Conservation (phyloP, 805 yeast species). For the Starmerella vaccinii region DNA sequence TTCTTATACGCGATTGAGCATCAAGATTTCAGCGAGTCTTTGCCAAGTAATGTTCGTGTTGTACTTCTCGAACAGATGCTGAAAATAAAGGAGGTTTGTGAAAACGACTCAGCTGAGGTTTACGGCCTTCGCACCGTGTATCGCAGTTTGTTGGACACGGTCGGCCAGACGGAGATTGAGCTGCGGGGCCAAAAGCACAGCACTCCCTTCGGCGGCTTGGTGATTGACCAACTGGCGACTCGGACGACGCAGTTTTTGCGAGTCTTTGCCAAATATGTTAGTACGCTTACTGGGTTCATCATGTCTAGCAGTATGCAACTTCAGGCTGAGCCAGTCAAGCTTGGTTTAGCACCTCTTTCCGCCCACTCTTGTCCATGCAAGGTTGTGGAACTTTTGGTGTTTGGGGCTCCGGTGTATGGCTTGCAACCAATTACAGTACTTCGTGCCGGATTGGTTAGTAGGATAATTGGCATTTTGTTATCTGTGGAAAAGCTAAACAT, state of each 20-base stretch:
- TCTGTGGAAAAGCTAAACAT: neutral
- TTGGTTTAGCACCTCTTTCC: neutral
- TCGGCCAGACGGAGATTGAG: conserved; percentile 20
- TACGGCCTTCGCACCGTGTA: conserved; percentile 16
- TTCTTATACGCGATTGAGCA: conserved; percentile 11
- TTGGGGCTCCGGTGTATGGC: conserved; percentile 12
- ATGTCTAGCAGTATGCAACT: conserved; percentile 9
- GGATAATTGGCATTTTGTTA: conserved; percentile 7
- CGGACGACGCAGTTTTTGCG: conserved; percentile 22
- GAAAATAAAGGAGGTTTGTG: conserved; percentile 8
- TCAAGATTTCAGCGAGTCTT: conserved; percentile 11
- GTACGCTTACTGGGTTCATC: conserved; percentile 18
- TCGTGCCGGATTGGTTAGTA: conserved; percentile 7
- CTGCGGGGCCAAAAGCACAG: conserved; percentile 22
- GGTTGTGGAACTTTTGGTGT: conserved; percentile 14
- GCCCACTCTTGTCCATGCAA: conserved; percentile 9
- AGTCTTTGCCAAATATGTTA: conserved; percentile 19
- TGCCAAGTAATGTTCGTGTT: conserved; percentile 14
- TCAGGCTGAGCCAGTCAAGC: conserved; percentile 8
- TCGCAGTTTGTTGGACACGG: conserved; percentile 10
- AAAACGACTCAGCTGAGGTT: conserved; percentile 1
- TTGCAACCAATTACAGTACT: conserved; percentile 10
- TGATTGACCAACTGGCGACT: conserved; percentile 38
- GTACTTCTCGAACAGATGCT: conserved; percentile 19
- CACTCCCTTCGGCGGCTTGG: conserved; percentile 33